A percentile compares a stretch with the other conserved stretches of the same genome.
Evolutionary conservation across 2,329 filamentous ascomycete species (phyloP).

Genomic region (Venturia nashicola): DNA sequence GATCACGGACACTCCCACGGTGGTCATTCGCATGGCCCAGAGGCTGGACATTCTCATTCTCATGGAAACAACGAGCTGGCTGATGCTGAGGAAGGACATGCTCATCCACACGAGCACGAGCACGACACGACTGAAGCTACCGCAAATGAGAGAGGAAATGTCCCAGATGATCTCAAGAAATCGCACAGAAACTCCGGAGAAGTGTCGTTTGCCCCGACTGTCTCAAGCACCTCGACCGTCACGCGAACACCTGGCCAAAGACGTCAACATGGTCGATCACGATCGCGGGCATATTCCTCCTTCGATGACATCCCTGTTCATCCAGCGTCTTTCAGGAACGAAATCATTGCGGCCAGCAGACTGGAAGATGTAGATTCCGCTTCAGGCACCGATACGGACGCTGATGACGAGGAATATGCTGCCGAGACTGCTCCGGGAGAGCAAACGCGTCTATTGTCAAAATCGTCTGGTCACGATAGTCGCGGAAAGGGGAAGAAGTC

Average conservation of each 20-base stretch:
- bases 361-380: slow-evolving; percentile 43
- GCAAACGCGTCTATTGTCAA: slow-evolving; percentile 23
- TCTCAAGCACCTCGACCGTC: neutral
- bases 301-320: slow-evolving; percentile 70
- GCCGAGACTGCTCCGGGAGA: slow-evolving; percentile 21
- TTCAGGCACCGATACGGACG: slow-evolving; percentile 44
- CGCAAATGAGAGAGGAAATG: slow-evolving; percentile 46
- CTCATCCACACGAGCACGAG: slow-evolving; percentile 40
- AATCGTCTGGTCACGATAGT: slow-evolving; percentile 19
- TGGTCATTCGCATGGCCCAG: slow-evolving; percentile 35
- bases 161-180: slow-evolving; percentile 34
- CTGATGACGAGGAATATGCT: slow-evolving; percentile 28
- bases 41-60: slow-evolving; percentile 26
- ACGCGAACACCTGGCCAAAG: slow-evolving; percentile 22
- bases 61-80: slow-evolving; percentile 24
- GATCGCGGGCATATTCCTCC: slow-evolving; percentile 36
- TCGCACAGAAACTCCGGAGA: slow-evolving; percentile 1
- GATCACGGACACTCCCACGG: slow-evolving; percentile 78
- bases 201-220: neutral
- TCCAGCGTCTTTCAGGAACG: slow-evolving; percentile 79
- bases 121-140: slow-evolving; percentile 23
- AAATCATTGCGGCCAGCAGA: slow-evolving; percentile 76
- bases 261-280: slow-evolving; percentile 49
- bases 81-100: slow-evolving; percentile 41
- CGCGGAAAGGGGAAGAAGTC: slow-evolving; percentile 13